Conservation (phyloP, 2,329 filamentous ascomycete genomes). For the Chalaropsis thielavioides region DNA sequence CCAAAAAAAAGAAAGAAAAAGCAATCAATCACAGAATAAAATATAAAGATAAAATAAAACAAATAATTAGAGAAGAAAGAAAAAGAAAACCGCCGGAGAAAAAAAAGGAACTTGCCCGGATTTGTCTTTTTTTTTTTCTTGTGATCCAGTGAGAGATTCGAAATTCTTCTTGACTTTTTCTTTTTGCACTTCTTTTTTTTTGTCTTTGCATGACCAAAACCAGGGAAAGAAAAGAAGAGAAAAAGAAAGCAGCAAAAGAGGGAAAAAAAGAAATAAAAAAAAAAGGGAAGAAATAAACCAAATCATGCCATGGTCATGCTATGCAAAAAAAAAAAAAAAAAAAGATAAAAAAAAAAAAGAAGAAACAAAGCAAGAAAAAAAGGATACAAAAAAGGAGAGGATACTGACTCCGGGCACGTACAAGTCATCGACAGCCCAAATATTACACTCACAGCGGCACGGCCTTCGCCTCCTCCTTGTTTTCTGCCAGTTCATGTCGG, state of each 20-base stretch:
- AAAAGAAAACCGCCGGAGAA: neutral
- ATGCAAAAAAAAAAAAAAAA: neutral
- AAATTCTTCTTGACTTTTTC: too few species aligned
- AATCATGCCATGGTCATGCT: constrained; percentile 1
- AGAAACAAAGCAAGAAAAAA: neutral
- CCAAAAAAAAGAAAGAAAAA: neutral
- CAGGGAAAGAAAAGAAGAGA: neutral
- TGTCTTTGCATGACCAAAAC: neutral
- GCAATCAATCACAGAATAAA: neutral
- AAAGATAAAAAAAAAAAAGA: neutral
- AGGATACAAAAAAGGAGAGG: neutral
- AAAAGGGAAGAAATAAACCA: neutral
- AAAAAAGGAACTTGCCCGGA: neutral
- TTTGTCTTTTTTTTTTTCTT: too few species aligned
- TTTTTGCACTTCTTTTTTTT: too few species aligned
- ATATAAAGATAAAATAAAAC: neutral
- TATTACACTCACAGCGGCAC: too few species aligned
- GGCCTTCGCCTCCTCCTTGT: neutral
- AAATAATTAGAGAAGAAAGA: neutral
- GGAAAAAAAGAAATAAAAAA: neutral
- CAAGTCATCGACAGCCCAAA: too few species aligned
- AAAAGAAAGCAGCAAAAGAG: neutral
- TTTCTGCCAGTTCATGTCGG: neutral
- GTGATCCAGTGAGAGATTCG: too few species aligned
- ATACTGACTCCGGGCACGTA: neutral